These are phyloP conservation scores for Lunularia cruciata DNA, from an alignment of 225 moss, liverwort and hornwort genomes.

Conservation along the genomic window DNA sequence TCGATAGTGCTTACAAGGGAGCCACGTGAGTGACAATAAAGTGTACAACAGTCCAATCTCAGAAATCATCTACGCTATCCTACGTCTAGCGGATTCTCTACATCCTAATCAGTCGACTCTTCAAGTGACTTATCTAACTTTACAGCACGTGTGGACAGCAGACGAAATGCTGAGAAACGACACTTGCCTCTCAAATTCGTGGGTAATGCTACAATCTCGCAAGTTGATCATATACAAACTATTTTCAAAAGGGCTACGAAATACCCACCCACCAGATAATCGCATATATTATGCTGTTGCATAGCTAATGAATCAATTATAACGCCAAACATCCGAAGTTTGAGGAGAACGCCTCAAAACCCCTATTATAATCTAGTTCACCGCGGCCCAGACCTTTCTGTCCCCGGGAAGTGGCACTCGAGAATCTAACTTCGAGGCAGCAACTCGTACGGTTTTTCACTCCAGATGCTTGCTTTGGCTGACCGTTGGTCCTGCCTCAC, in stretches of 20 bases:
- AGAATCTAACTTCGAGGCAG: neutral
- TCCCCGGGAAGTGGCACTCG: neutral
- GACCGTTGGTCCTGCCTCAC: neutral
- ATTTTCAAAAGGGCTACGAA: neutral
- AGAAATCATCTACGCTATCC: neutral
- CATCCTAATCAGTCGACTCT: neutral
- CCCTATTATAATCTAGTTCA: slow-evolving; percentile 8
- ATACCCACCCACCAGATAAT: neutral
- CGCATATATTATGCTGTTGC: neutral
- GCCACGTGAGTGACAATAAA: neutral
- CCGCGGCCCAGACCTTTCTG: neutral
- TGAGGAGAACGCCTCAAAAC: neutral
- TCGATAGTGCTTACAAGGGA: neutral
- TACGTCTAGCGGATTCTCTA: neutral
- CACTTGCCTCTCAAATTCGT: neutral
- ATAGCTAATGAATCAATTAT: neutral
- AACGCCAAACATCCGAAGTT: neutral
- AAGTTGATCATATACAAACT: slow-evolving; percentile 12
- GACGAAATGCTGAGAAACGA: neutral
- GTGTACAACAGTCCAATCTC: neutral
- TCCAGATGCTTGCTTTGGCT: neutral
- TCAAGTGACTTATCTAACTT: neutral
- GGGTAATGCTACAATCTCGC: neutral
- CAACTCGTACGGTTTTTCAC: neutral
- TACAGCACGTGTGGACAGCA: neutral